A percentile compares a stretch with the other conserved stretches of the same genome.
phyloP scores from a whole-genome alignment of 148 eudicot genomes.

The Camellia japonica region DNA sequence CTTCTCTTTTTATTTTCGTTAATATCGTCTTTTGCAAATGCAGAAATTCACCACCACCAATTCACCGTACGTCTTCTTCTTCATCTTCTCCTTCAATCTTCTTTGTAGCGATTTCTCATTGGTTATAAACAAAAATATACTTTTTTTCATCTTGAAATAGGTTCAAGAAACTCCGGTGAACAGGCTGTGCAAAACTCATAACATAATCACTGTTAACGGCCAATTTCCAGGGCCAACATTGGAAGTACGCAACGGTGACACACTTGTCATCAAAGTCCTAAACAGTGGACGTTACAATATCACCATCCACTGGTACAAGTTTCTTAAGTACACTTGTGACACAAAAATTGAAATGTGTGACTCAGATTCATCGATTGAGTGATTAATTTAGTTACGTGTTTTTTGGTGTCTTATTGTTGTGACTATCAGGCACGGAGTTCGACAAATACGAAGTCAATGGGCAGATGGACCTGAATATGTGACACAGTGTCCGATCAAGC shows the following conservation, averaged over 20 bases:
- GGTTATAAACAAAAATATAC: not conserved
- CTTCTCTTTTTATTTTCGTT: conserved; percentile 30
- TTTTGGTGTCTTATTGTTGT: not conserved
- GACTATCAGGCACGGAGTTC: conserved; percentile 70
- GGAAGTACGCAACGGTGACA: conserved; percentile 67
- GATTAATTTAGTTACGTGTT: no score
- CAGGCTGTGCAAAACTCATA: conserved; percentile 68
- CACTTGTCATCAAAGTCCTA: conserved; percentile 56
- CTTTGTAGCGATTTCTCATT: not conserved
- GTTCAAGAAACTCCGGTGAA: conserved; percentile 58
- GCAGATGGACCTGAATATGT: conserved; percentile 90
- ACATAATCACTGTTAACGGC: conserved; percentile 76
- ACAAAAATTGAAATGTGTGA: no score
- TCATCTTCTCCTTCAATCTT: not conserved
- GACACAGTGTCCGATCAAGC: conserved; percentile 84
- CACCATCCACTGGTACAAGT: conserved; percentile 77
- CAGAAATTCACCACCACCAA: conserved; percentile 57
- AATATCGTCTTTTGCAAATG: conserved; percentile 38
- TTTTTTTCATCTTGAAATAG: conserved; percentile 30
- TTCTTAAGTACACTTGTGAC: not conserved
- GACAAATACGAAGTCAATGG: conserved; percentile 88
- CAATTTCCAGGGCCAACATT: conserved; percentile 86
- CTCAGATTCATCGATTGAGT: no score
- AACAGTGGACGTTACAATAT: conserved; percentile 66
- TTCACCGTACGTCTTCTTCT: conserved; percentile 49